Evolutionary conservation across 805 yeast genomes (phyloP).

Genomic region (Yarrowia osloensis): DNA sequence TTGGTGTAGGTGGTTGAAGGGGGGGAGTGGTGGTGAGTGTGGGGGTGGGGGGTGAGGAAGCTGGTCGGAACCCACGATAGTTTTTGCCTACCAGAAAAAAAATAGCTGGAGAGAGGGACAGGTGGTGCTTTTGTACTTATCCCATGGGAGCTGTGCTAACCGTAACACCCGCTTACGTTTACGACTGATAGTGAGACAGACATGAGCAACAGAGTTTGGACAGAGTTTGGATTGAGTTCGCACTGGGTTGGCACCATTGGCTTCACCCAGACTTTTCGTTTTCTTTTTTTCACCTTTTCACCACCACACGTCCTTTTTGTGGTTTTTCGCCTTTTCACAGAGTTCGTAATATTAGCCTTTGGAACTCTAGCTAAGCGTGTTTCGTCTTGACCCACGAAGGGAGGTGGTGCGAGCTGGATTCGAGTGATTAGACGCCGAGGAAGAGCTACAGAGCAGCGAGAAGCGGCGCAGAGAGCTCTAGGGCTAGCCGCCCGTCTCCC

Average conservation of each 20-base stretch:
- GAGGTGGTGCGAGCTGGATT: neutral
- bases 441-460: neutral
- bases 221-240: slow-evolving; percentile 7
- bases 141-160: slow-evolving; percentile 8
- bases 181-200: slow-evolving; percentile 25
- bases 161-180: slow-evolving; percentile 27
- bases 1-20: neutral
- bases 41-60: slow-evolving; percentile 12
- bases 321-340: neutral
- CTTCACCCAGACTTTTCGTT: neutral
- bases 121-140: slow-evolving; percentile 24
- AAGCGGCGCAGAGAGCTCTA: neutral
- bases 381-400: slow-evolving; percentile 7
- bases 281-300: neutral
- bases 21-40: neutral
- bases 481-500: neutral
- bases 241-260: neutral
- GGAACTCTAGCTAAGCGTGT: slow-evolving; percentile 1
- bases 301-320: neutral
- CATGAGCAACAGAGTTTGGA: slow-evolving; percentile 15
- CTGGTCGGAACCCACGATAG: slow-evolving; percentile 14
- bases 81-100: slow-evolving; percentile 21
- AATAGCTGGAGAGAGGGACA: slow-evolving; percentile 19
- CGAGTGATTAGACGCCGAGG: neutral
- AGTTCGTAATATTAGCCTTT: slow-evolving; percentile 15